Evolutionary conservation across 140 eudicot genomes (phyloP), one percentile per base, ranked within the genome.

Genomic region (Anethum foeniculum): DNA sequence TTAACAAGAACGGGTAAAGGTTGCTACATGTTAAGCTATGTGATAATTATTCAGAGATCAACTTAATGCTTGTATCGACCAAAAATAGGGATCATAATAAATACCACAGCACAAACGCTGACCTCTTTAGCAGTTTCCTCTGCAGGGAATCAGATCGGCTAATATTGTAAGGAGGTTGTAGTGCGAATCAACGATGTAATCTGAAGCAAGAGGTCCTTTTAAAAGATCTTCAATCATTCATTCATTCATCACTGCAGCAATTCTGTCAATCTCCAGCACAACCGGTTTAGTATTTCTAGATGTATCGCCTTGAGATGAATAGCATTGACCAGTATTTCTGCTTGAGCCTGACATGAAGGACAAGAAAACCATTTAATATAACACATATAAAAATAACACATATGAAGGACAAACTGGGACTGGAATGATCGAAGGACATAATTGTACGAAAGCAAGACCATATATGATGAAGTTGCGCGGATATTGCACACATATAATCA

Each of bases 21-120:
- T 52, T 52, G 60, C 19, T 16, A 52, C 60, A 18, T 18, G 18
- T 18, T 0, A 52, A 52, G n/a, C n/a, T 52, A 18, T 5, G n/a
- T 52, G 25, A 52, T 18, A 52, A 52, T 52, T 16, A 52, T 52
- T 18, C n/a, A 19, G 1, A 52, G 18, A 52, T 0, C n/a, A 18
- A 19, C 1, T 5, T 52, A 4, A 52, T 52, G n/a, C 60, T 4
- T 52, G 60, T 52, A 4, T 2, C 0, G n/a, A 19, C 76, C 90
- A 11, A 82, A 90, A 90, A 0, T 96, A 94, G 3, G 11, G 19
- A 95, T 88, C 86, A 83, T 89, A 80, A 95, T 86, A 80, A 89
- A 89, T 71, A 95, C 97, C 81, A 95, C 79, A 90, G 87, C 82
- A 90, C 96, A 71, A 92, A 93, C 81, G 96, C 96, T 46, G 93